These are phyloP conservation scores for Pleurotus pulmonarius DNA, from an alignment of 768 basidiomycete genomes.

Conservation along the genomic window DNA sequence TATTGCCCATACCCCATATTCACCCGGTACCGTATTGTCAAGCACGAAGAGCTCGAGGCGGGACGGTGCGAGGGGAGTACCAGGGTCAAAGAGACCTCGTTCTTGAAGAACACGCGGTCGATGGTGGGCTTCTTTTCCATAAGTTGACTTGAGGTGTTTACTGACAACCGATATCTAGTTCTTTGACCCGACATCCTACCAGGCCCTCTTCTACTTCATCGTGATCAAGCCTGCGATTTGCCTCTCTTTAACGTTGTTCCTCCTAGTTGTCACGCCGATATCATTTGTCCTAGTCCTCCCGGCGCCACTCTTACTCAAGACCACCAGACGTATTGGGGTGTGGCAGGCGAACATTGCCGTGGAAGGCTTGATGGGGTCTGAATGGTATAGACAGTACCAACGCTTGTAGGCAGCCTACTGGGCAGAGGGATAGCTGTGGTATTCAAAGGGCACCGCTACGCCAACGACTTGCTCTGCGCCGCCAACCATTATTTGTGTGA, in stretches of 20 bases:
- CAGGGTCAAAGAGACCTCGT: conserved; percentile 56
- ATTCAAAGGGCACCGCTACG: no score
- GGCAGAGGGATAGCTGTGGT: no score
- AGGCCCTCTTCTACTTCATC: conserved; percentile 83
- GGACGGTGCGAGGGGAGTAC: conserved; percentile 37
- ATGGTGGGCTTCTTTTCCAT: conserved; percentile 48
- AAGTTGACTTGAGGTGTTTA: background rate
- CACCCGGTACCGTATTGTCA: conserved; percentile 49
- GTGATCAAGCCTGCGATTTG: conserved; percentile 82
- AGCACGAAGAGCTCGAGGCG: conserved; percentile 27
- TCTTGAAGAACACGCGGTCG: conserved; percentile 75
- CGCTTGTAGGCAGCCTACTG: no score
- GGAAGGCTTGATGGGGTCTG: conserved; percentile 48
- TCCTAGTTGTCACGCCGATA: conserved; percentile 55
- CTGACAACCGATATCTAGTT: conserved; percentile 50
- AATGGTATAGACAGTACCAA: background rate
- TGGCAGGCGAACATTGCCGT: conserved; percentile 84
- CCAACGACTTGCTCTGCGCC: no score
- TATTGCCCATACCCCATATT: conserved; percentile 70
- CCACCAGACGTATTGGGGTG: conserved; percentile 59
- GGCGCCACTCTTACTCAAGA: conserved; percentile 61
- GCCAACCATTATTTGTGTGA: no score
- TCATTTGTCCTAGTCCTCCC: conserved; percentile 57
- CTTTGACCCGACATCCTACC: conserved; percentile 68
- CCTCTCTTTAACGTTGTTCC: conserved; percentile 50